These are phyloP conservation scores for Apiotrichum gamsii DNA, from an alignment of 1,284 basidiomycete species.

Conservation along the genomic window DNA sequence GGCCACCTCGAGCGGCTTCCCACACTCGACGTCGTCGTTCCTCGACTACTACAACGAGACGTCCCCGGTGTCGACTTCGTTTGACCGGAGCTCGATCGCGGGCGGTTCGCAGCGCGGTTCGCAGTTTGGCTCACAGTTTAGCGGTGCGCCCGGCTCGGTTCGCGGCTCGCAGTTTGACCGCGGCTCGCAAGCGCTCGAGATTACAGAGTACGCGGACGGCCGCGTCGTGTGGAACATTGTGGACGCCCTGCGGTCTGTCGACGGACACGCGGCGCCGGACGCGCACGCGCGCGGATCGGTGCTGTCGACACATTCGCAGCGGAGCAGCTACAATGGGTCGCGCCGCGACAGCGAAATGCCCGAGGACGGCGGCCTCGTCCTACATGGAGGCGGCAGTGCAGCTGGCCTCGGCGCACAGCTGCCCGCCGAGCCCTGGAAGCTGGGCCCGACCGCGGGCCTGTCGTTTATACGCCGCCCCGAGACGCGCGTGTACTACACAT, in stretches of 20 bases:
- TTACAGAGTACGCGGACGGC: slow-evolving; percentile 43
- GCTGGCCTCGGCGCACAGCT: too few relatives aligned
- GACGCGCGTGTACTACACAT: slow-evolving; percentile 38
- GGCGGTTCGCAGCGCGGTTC: neutral
- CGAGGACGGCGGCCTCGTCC: neutral
- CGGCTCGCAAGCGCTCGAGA: slow-evolving; percentile 35
- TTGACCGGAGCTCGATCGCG: neutral
- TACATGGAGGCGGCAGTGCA: too few relatives aligned
- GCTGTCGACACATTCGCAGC: neutral
- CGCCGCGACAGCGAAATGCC: neutral
- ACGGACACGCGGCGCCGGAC: neutral
- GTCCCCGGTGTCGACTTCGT: neutral
- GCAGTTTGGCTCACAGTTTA: neutral
- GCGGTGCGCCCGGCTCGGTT: too few relatives aligned
- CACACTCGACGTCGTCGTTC: neutral
- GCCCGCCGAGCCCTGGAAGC: slow-evolving; percentile 9
- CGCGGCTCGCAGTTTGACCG: slow-evolving; percentile 3
- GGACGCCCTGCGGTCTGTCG: slow-evolving; percentile 28
- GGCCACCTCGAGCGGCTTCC: slow-evolving; percentile 1
- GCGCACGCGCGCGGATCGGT: slow-evolving; percentile 1
- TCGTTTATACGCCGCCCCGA: slow-evolving; percentile 23
- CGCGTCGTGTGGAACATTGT: slow-evolving; percentile 42
- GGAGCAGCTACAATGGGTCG: neutral
- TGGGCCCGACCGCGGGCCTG: slow-evolving; percentile 10
- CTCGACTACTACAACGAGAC: neutral